Evolutionary conservation across 2,329 filamentous ascomycete species (phyloP).

Genomic region (Xylaria sp.): DNA sequence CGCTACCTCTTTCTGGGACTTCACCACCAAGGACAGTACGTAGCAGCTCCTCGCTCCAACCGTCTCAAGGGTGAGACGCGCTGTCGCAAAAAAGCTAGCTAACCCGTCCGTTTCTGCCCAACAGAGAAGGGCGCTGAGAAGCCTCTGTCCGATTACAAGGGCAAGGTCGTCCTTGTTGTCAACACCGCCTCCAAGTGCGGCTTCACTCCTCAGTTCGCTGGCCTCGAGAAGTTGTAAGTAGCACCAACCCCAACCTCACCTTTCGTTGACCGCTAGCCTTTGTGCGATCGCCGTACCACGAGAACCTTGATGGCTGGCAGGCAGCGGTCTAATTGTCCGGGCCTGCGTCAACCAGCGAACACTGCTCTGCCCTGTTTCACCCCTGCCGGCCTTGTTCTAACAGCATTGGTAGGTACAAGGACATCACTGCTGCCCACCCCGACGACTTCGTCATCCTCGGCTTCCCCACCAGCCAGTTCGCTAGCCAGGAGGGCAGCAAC

Average conservation of each 20-base stretch:
- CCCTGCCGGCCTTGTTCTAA: constrained; percentile 8
- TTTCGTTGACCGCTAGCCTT: background rate
- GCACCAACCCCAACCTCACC: background rate
- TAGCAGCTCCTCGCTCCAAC: constrained; percentile 34
- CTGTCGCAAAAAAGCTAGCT: constrained; percentile 11
- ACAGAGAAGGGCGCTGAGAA: constrained; percentile 76
- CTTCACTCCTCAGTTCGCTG: constrained; percentile 94
- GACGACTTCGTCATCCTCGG: constrained; percentile 87
- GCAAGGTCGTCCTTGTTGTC: constrained; percentile 94
- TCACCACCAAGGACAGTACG: constrained; percentile 82
- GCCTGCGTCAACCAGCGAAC: background rate
- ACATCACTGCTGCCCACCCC: constrained; percentile 69
- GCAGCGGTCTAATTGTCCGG: background rate
- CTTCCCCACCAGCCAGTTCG: constrained; percentile 99
- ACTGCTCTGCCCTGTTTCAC: background rate
- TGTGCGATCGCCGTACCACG: background rate
- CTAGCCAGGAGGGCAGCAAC: constrained; percentile 80
- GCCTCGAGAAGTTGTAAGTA: constrained; percentile 79
- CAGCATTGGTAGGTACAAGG: constrained; percentile 61
- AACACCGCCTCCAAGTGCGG: constrained; percentile 99
- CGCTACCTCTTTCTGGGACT: constrained; percentile 78
- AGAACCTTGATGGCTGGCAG: background rate
- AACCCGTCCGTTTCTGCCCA: constrained; percentile 22
- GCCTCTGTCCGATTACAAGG: constrained; percentile 73
- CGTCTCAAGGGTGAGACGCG: background rate